phyloP scores from a whole-genome alignment of 805 yeast genomes.

The Lipomyces mesembrius region DNA sequence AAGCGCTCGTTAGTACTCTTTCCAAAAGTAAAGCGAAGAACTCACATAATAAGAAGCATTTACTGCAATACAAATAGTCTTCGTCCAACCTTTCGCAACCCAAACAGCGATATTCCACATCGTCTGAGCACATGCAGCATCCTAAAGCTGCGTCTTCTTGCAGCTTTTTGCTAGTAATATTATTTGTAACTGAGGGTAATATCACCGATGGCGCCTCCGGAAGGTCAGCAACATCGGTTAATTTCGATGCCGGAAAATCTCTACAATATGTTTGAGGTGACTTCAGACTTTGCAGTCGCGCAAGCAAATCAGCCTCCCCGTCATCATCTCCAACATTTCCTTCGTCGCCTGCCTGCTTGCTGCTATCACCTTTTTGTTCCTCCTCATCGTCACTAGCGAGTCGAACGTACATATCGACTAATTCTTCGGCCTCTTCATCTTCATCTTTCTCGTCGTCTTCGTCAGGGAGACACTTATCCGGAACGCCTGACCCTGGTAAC shows the following conservation, averaged over 20 bases:
- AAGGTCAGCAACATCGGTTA: neutral
- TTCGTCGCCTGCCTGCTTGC: neutral
- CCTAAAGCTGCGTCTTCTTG: slow-evolving; percentile 35
- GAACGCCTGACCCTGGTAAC: slow-evolving; percentile 16
- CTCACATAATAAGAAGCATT: slow-evolving; percentile 33
- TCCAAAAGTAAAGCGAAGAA: neutral
- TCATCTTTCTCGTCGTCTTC: slow-evolving; percentile 20
- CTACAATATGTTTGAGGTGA: slow-evolving; percentile 7
- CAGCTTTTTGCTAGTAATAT: slow-evolving; percentile 19
- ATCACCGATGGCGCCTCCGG: slow-evolving; percentile 25
- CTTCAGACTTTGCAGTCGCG: slow-evolving; percentile 25
- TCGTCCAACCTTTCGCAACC: slow-evolving; percentile 34
- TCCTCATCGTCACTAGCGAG: slow-evolving; percentile 26
- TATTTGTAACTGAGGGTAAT: slow-evolving; percentile 24
- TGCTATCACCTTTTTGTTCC: slow-evolving; percentile 11
- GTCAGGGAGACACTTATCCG: neutral
- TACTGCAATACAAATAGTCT: slow-evolving; percentile 35
- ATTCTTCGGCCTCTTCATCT: slow-evolving; percentile 31
- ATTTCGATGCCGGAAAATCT: neutral
- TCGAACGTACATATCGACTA: slow-evolving; percentile 30
- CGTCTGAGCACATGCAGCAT: slow-evolving; percentile 36
- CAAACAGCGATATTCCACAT: slow-evolving; percentile 32
- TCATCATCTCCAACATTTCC: slow-evolving; percentile 6
- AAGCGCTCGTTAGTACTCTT: neutral
- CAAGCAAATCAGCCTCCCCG: slow-evolving; percentile 14